Percentiles rank a stretch among this genome's conserved stretches.
Evolutionary conservation across 2,329 filamentous ascomycete genomes (phyloP).

Genomic region (Harringtonia lauricola): DNA sequence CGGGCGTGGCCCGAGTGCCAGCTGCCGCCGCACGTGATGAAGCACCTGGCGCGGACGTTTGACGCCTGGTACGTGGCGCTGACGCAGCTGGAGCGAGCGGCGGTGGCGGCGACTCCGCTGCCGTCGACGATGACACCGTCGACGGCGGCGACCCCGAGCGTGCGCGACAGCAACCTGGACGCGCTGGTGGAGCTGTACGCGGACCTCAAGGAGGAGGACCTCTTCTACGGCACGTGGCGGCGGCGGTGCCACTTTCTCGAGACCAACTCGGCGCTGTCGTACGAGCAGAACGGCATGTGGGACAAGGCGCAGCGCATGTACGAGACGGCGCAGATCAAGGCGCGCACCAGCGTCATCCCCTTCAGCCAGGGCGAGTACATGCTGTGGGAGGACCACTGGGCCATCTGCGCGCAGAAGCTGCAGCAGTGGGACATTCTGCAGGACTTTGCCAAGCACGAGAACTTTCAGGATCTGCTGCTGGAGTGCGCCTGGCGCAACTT

Average conservation of each 20-base stretch:
- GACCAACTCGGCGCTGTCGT: conserved; percentile 92
- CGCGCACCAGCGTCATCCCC: conserved; percentile 86
- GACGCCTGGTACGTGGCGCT: conserved; percentile 96
- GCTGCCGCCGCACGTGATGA: conserved; percentile 90
- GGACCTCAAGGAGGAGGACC: conserved; percentile 82
- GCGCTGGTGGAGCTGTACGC: conserved; percentile 91
- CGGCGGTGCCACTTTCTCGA: conserved; percentile 92
- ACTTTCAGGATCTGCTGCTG: conserved; percentile 89
- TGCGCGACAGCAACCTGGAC: conserved; percentile 90
- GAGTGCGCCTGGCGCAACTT: conserved; percentile 94
- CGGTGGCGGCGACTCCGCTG: conserved; percentile 77
- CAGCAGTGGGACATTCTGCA: conserved; percentile 98
- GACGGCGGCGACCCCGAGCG: conserved; percentile 68
- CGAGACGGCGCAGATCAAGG: conserved; percentile 93
- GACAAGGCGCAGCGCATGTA: conserved; percentile 97
- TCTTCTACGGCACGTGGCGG: conserved; percentile 97
- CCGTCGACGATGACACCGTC: conserved; percentile 83
- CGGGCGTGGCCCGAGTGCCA: conserved; percentile 80
- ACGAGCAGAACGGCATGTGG: conserved; percentile 99
- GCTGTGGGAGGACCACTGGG: conserved; percentile 99
- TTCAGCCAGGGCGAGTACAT: conserved; percentile 97
- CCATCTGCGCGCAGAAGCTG: conserved; percentile 92
- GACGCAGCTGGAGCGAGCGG: conserved; percentile 79
- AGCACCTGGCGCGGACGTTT: conserved; percentile 87
- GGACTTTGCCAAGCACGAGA: conserved; percentile 98